Percentiles rank a stretch among this genome's conserved stretches.
These are phyloP conservation scores for Saccharomycopsis oosterbeekiorum DNA, from an alignment of 805 yeast genomes.

Conservation along the genomic window DNA sequence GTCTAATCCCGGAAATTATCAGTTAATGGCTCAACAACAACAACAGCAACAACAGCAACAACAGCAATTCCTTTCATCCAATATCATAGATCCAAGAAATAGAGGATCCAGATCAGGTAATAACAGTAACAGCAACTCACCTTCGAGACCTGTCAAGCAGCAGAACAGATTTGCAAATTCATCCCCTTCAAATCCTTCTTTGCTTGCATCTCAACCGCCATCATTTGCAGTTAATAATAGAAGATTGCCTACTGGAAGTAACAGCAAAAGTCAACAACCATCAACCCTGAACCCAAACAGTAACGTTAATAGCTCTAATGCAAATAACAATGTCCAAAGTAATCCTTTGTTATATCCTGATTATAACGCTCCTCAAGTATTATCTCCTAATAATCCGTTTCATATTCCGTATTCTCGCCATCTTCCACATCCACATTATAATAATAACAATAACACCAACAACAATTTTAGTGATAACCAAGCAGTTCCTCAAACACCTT, in stretches of 20 bases:
- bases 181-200: not conserved
- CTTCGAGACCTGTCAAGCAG: not conserved
- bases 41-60: not conserved
- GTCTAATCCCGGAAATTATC: not conserved
- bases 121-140: not conserved
- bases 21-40: not conserved
- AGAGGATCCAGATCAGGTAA: not conserved
- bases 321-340: not conserved
- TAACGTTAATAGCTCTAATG: not conserved
- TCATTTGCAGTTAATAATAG: not conserved
- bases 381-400: not conserved
- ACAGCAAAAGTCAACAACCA: not conserved
- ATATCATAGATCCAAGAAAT: not conserved
- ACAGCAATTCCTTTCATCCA: not conserved
- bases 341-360: not conserved
- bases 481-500: constrained; percentile 39
- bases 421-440: not conserved
- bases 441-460: not conserved
- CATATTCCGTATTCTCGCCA: not conserved
- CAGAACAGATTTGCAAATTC: not conserved
- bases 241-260: not conserved
- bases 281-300: not conserved
- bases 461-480: not conserved
- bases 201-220: not conserved
- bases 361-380: not conserved